These are phyloP conservation scores for Colletotrichum salicis DNA, from an alignment of 2,329 filamentous ascomycete species.

Conservation along the genomic window DNA sequence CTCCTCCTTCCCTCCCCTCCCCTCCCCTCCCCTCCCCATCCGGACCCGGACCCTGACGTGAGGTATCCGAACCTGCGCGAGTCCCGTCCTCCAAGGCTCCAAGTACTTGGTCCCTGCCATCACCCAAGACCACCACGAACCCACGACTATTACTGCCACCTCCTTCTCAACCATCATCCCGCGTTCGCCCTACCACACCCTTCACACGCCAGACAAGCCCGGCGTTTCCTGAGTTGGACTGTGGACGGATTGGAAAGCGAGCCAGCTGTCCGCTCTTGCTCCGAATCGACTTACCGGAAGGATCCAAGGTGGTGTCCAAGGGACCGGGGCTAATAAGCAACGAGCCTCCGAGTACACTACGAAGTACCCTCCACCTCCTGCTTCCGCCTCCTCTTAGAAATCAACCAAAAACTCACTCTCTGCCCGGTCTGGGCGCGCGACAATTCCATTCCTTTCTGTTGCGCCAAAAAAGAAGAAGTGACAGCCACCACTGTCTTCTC, in stretches of 20 bases:
- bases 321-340: neutral
- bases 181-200: neutral
- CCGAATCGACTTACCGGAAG: constrained; percentile 20
- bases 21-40: constrained; percentile 1
- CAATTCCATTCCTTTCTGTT: constrained; percentile 12
- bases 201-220: neutral
- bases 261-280: neutral
- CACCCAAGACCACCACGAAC: neutral
- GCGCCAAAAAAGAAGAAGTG: constrained; percentile 1
- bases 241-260: neutral
- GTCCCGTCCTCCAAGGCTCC: neutral
- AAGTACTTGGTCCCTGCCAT: neutral
- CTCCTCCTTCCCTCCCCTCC: neutral
- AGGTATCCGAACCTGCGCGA: neutral
- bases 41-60: neutral
- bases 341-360: constrained; percentile 4
- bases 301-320: constrained; percentile 5
- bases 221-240: neutral
- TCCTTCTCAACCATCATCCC: neutral
- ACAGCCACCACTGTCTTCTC: neutral
- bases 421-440: constrained; percentile 3
- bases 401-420: constrained; percentile 26
- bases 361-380: constrained; percentile 32
- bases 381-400: constrained; percentile 23
- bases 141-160: neutral